These are phyloP conservation scores for Phytomonas sp. DNA, from an alignment of 208 protist species.

Conservation along the genomic window DNA sequence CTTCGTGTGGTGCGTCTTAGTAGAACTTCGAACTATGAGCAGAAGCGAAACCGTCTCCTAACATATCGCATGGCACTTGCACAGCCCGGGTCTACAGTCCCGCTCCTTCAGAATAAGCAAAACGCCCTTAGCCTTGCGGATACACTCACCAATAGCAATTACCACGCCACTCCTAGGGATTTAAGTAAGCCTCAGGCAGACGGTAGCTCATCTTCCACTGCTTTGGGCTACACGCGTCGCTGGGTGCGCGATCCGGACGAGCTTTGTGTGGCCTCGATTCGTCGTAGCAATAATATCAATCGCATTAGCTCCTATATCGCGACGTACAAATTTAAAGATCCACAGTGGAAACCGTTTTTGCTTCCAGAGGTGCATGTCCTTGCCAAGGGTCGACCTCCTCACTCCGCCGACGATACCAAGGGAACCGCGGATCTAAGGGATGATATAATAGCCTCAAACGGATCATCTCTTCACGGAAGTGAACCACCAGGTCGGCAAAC, in stretches of 20 bases:
- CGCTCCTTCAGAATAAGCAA: constrained; percentile 20
- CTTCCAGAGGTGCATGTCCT: constrained; percentile 55
- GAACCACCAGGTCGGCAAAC: no score
- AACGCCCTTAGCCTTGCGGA: not conserved
- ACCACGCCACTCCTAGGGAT: not conserved
- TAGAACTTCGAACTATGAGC: not conserved
- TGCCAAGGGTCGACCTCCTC: constrained; percentile 8
- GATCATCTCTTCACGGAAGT: not conserved
- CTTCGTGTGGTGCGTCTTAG: constrained; percentile 7
- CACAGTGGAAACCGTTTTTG: constrained; percentile 74
- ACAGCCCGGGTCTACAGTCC: constrained; percentile 42
- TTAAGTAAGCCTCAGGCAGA: not conserved
- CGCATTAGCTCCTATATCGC: constrained; percentile 72
- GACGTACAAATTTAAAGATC: constrained; percentile 85
- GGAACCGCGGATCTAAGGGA: not conserved
- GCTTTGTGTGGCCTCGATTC: constrained; percentile 67
- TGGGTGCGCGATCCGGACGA: constrained; percentile 83
- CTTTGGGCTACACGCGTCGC: constrained; percentile 23
- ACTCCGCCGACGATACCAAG: not conserved
- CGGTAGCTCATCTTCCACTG: not conserved
- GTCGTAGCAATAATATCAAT: constrained; percentile 71
- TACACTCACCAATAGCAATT: not conserved
- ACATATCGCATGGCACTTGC: constrained; percentile 70
- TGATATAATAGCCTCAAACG: not conserved
- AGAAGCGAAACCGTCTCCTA: constrained; percentile 34